Evolutionary conservation across 331 rosid species (phyloP), one percentile per base, ranked within the genome.

Genomic region (Stylosanthes scabra): DNA sequence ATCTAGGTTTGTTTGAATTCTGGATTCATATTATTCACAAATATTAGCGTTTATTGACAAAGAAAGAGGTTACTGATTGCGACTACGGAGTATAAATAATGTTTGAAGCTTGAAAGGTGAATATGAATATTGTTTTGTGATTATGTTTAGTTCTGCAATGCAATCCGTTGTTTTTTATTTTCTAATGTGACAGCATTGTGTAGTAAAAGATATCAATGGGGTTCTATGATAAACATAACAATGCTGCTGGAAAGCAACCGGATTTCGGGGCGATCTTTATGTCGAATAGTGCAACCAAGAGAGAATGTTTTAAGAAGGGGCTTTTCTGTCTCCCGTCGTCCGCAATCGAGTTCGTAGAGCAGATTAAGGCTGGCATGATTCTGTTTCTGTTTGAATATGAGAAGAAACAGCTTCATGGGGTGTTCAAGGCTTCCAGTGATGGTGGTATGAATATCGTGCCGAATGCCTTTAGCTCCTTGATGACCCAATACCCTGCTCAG

Each of bases 231-330:
- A 80, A 59, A 59, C 8, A 50, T 70, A 70, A 69, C 68, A 58
- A 74, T 72, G 83, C 82, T 57, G 50, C 6, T 59, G 89, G 86
- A 70, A 69, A 11, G 54, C 63, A 44, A 16, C 89, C 89, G 1
- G 81, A 79, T n/a, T 79, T 10, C 41, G 89, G 89, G 46, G 86
- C 86, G 6, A 85, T 85, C 66, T 85, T 85, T 49, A 72, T 85
- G 52, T 54, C 84, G 4, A 85, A 54, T 64, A 55, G 64, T 60
- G 67, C 9, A 16, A 82, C 89, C 0, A 74, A 49, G 63, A 58
- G 46, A 5, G 86, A 79, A 69, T 82, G 89, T 74, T 69, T 85
- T 16, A 6, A 46, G 27, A 65, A 14, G 62, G 20, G 79, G 7
- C 11, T 85, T 9, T 65, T 79, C 13, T 86, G 81, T 65, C 76